Evolutionary conservation across 1,284 basidiomycete species (phyloP), one percentile per base, ranked within the genome.

Genomic region (Cystobasidium slooffiae): DNA sequence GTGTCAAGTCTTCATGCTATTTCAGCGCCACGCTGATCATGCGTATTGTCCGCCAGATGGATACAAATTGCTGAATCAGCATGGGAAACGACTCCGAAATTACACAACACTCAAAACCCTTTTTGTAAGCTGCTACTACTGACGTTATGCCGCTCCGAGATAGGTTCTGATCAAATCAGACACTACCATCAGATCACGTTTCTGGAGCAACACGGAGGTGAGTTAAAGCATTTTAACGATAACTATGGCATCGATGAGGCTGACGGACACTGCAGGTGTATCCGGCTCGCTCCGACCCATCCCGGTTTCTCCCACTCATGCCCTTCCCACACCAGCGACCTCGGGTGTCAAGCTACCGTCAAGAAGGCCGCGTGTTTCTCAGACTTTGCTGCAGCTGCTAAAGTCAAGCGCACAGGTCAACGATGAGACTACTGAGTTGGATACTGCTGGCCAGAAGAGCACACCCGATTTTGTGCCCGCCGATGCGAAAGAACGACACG

Each of bases 21-120:
- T n/a, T 12, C 12, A 37, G n/a, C 14, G 37, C 22, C 39, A 47
- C n/a, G 7, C 10, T 56, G 39, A 51, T 65, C 12, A 55, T 20
- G 5, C 31, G 5, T 9, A 10, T 5, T 8, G 18, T 63, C 7
- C 14, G 8, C 20, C 46, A 73, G 70, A 58, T 24, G 62, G 51
- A 1, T 58, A 65, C 70, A 73, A 73, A 52, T 53, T 73, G 18
- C 63, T 73, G 16, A 72, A 65, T 66, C 70, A 73, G 37, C 63
- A 73, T 61, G 70, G 70, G 1, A 73, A 66, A 24, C 37, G 63
- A 31, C 9, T 73, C 2, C 6, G 3, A 24, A 51, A 58, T 24
- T 65, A 65, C 18, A 44, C 56, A 6, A 55, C 39, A 6, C 24
- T 73, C 52, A 64, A 65, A 22, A 22, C 14, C 20, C 70, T 73